Conservation (phyloP, 73 alveolate species). For the Tetrahymena elliotti region DNA sequence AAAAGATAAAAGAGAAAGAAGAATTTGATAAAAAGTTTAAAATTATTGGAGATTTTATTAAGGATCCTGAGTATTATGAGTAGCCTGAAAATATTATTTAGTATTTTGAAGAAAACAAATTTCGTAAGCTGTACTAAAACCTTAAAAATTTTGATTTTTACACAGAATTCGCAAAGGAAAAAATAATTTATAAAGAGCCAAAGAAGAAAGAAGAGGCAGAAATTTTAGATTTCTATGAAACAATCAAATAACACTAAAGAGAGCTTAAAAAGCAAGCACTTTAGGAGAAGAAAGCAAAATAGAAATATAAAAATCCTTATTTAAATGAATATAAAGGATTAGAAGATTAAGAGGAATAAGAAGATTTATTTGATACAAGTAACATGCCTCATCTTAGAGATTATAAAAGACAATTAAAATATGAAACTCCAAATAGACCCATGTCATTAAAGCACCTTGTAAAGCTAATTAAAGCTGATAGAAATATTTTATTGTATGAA, state of each 20-base stretch:
- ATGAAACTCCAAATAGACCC: not conserved
- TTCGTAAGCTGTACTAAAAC: not conserved
- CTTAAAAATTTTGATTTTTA: not conserved
- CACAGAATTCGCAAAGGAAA: not conserved
- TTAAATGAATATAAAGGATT: not conserved
- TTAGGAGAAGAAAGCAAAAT: not conserved
- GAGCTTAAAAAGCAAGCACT: not conserved
- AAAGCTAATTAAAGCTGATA: not conserved
- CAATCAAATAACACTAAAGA: not conserved
- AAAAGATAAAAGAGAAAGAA: not conserved
- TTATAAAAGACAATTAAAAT: not conserved
- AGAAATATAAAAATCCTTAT: not conserved
- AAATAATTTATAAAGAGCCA: not conserved
- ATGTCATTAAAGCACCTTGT: not conserved
- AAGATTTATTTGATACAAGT: not conserved
- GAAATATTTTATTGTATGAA: not conserved
- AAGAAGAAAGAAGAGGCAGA: not conserved
- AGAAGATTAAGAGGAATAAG: not conserved
- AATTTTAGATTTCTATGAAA: not conserved
- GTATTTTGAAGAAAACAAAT: not conserved
- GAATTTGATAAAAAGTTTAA: not conserved
- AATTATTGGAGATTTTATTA: not conserved
- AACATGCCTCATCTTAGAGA: not conserved
- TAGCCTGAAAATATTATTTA: not conserved
- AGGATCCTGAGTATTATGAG: not conserved